A percentile compares a stretch with the other conserved stretches of the same genome.
Evolutionary conservation across 208 protist genomes (phyloP).

Genomic region (Leishmania tropica): DNA sequence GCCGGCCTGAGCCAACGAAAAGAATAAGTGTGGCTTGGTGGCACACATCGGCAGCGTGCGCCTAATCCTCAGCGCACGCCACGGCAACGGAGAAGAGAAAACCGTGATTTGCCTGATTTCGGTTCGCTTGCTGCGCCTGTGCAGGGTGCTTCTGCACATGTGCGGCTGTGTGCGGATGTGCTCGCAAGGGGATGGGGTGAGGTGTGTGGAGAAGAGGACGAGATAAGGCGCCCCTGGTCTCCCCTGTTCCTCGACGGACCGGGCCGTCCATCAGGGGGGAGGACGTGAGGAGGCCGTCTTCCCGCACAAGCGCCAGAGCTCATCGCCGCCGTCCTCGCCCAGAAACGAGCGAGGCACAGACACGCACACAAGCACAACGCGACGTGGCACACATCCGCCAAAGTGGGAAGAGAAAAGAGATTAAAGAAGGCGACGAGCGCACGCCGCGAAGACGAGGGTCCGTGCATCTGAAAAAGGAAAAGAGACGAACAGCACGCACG

Average conservation of each 20-base stretch:
- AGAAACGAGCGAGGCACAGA: neutral
- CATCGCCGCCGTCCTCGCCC: neutral
- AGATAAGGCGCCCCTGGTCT: neutral
- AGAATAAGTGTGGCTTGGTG: neutral
- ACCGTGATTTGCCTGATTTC: neutral
- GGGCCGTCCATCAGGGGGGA: neutral
- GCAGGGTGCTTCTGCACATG: neutral
- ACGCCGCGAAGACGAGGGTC: neutral
- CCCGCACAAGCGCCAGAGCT: neutral
- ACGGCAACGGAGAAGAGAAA: neutral
- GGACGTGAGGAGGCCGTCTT: neutral
- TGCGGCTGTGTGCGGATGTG: neutral
- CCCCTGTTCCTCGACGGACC: neutral
- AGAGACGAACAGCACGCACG: constrained; percentile 13
- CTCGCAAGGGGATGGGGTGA: neutral
- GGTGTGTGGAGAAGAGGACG: neutral
- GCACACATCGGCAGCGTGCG: neutral
- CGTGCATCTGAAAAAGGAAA: constrained; percentile 10
- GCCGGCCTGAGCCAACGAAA: neutral
- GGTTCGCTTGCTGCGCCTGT: neutral
- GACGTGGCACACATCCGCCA: neutral
- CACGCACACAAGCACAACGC: neutral
- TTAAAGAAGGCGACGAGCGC: neutral
- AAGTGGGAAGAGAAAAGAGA: neutral
- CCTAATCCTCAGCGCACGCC: constrained; percentile 10